A percentile compares a stretch with the other conserved stretches of the same genome.
Evolutionary conservation across 2,329 filamentous ascomycete genomes (phyloP).

Genomic region (Knufia fluminis): DNA sequence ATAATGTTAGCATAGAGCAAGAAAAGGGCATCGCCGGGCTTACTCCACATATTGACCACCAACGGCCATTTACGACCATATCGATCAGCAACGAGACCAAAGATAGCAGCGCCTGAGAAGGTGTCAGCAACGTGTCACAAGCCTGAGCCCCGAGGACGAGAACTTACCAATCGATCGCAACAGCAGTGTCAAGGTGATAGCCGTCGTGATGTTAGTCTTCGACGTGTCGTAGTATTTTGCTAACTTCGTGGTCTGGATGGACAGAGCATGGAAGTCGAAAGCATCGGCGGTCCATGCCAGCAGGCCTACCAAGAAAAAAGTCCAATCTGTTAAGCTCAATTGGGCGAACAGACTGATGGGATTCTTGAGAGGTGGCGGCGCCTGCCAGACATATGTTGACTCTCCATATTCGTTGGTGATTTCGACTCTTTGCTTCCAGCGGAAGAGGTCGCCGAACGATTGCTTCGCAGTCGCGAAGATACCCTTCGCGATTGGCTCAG

Average conservation of each 20-base stretch:
- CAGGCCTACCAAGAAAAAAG: slow-evolving; percentile 68
- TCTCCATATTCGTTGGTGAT: slow-evolving; percentile 57
- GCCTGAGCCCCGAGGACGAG: too few relatives aligned
- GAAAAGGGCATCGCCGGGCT: too few relatives aligned
- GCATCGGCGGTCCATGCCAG: slow-evolving; percentile 71
- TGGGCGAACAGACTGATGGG: slow-evolving; percentile 59
- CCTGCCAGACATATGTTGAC: slow-evolving; percentile 57
- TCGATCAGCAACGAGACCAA: slow-evolving; percentile 68
- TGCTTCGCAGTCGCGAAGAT: slow-evolving; percentile 57
- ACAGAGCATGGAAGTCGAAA: slow-evolving; percentile 74
- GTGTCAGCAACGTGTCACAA: too few relatives aligned
- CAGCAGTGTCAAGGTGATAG: slow-evolving; percentile 66
- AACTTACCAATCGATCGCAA: slow-evolving; percentile 54
- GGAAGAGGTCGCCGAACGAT: slow-evolving; percentile 55
- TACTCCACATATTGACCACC: slow-evolving; percentile 71
- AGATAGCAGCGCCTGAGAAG: slow-evolving; percentile 52
- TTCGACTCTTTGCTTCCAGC: slow-evolving; percentile 64
- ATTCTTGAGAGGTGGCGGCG: slow-evolving; percentile 57
- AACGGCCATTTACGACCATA: slow-evolving; percentile 79
- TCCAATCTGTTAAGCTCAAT: slow-evolving; percentile 58
- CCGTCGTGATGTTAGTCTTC: slow-evolving; percentile 62
- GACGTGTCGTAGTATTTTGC: slow-evolving; percentile 49
- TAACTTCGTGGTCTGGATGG: slow-evolving; percentile 67
- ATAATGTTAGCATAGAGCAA: too few relatives aligned
- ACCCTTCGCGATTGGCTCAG: slow-evolving; percentile 60